phyloP scores from a whole-genome alignment of 345 rosid genomes.

The Aurinia saxatilis region DNA sequence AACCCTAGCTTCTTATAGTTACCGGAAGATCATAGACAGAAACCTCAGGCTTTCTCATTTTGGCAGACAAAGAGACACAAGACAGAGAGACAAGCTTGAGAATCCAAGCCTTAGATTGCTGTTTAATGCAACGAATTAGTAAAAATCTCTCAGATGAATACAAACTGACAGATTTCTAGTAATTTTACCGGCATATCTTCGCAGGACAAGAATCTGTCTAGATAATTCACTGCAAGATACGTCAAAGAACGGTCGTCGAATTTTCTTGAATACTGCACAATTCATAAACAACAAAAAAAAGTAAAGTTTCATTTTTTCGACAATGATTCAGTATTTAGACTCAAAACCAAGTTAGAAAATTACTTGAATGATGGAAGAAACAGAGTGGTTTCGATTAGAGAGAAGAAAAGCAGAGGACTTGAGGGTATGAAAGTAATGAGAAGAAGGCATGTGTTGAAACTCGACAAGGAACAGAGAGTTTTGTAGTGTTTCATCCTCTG shows the following conservation, averaged over 20 bases:
- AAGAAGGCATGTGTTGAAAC: conserved; percentile 59
- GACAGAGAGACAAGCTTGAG: conserved; percentile 56
- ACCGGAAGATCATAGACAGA: conserved; percentile 45
- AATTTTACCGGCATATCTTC: conserved; percentile 60
- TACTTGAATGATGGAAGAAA: conserved; percentile 50
- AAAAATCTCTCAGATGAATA: conserved; percentile 1
- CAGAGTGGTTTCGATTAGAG: conserved; percentile 37
- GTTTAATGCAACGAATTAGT: background rate
- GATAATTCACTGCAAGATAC: conserved; percentile 74
- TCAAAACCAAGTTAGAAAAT: background rate
- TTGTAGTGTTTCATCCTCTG: conserved; percentile 8
- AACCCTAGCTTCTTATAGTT: background rate
- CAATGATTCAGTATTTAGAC: background rate
- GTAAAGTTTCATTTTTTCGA: background rate
- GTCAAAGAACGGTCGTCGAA: conserved; percentile 41
- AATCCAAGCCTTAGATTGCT: conserved; percentile 60
- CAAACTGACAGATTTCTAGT: background rate
- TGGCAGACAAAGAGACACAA: conserved; percentile 65
- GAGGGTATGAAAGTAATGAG: conserved; percentile 33
- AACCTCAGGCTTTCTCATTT: conserved; percentile 58
- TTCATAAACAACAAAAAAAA: background rate
- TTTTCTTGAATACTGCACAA: conserved; percentile 16
- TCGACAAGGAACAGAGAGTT: conserved; percentile 50
- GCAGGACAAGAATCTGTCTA: conserved; percentile 69
- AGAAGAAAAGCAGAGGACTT: conserved; percentile 30